Evolutionary conservation across 495 filamentous ascomycete species (phyloP), one percentile per base, ranked within the genome.

Genomic region (Pseudevernia furfuracea): DNA sequence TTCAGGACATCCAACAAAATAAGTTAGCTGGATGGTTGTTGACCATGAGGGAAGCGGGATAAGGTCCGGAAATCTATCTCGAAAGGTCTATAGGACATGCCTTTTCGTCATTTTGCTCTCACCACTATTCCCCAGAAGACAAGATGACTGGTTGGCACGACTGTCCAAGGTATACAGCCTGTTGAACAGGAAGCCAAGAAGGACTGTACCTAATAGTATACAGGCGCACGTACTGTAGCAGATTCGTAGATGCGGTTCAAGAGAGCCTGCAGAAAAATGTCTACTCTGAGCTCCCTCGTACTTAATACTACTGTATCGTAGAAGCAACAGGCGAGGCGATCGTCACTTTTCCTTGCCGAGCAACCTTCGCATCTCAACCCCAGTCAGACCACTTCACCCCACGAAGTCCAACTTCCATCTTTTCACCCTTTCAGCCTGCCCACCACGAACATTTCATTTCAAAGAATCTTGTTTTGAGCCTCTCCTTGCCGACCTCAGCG

Each of bases 331-430:
- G 46, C 46, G 5, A 34, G 15, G 28, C 52, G 52, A 55, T 59
- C 57, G 36, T 43, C 37, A 58, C 17, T 58, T 37, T 58, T n/a
- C 34, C 36, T 39, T 14, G 19, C 25, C 0, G 48, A 32, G 49
- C 52, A 4, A 55, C 14, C 30, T 4, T 53, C 43, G 21, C 25
- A 28, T 49, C 6, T 28, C 12, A 15, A 49, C 44, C 44, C 44
- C 44, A 46, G 21, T 46, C n/a, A 8, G 8, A 1, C 8, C 46
- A 49, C 1, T 32, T 43, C 38, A 60, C 61, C 53, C 61, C 53
- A 48, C 61, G 52, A 28, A 57, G 23, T 34, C 61, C 61, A 44
- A 57, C 11, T 7, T 14, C 34, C n/a, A 25, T 25, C 39, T 56
- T 34, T 44, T 25, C 38, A 34, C 28, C 30, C 52, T 36, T 36